Percentiles rank a stretch among this genome's conserved stretches.
Evolutionary conservation across 1,139 yeast species (phyloP).

Genomic region (Entelexis paramagnoliae): DNA sequence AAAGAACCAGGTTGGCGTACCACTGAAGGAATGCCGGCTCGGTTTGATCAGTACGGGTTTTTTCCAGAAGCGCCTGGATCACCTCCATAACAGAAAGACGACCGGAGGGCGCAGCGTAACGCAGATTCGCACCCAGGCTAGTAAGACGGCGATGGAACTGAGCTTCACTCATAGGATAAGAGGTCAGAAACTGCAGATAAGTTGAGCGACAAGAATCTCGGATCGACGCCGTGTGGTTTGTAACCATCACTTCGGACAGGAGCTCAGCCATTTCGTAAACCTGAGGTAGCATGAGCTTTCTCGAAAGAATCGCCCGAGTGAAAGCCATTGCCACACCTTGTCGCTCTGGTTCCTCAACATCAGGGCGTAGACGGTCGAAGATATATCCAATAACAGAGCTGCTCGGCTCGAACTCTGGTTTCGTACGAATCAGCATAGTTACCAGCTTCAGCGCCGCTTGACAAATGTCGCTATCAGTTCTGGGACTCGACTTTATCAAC

Average conservation of each 20-base stretch:
- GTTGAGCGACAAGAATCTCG: slow-evolving; percentile 79
- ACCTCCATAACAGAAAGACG: slow-evolving; percentile 87
- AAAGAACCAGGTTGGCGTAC: slow-evolving; percentile 71
- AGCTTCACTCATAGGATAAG: slow-evolving; percentile 87
- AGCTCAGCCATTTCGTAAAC: slow-evolving; percentile 81
- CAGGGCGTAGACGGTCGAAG: slow-evolving; percentile 70
- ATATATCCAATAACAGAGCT: slow-evolving; percentile 67
- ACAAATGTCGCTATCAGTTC: slow-evolving; percentile 70
- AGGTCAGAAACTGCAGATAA: slow-evolving; percentile 80
- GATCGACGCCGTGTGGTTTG: slow-evolving; percentile 73
- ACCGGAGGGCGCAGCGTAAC: slow-evolving; percentile 80
- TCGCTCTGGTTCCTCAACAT: slow-evolving; percentile 77
- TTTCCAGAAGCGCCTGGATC: slow-evolving; percentile 56
- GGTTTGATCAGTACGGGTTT: slow-evolving; percentile 52
- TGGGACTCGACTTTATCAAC: slow-evolving; percentile 63
- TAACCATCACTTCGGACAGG: slow-evolving; percentile 77
- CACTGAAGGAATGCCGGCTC: slow-evolving; percentile 60
- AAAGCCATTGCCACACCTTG: slow-evolving; percentile 86
- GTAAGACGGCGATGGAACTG: slow-evolving; percentile 74
- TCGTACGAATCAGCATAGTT: slow-evolving; percentile 62
- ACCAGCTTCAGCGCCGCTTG: slow-evolving; percentile 70
- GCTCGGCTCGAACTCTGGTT: slow-evolving; percentile 53
- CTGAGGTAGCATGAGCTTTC: slow-evolving; percentile 72
- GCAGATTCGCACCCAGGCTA: slow-evolving; percentile 69
- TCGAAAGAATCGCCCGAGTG: slow-evolving; percentile 60